Base-by-base conservation (phyloP, 805 yeast species). In the Starmerella lactis-condensi region DNA sequence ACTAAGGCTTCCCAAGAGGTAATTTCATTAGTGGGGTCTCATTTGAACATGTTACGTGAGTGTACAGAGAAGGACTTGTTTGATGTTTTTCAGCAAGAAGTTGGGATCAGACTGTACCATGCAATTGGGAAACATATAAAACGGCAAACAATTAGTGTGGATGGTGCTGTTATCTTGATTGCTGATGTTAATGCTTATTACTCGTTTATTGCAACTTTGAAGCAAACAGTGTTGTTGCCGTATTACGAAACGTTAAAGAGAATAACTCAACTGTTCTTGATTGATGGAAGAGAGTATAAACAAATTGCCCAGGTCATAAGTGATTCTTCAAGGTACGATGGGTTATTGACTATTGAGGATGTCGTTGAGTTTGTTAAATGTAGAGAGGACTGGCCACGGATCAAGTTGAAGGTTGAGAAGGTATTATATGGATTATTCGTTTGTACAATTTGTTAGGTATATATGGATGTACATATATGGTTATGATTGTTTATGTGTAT, bases 71-170 rank as follows among this genome's bases (percentile, higher is more conserved):
- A 75, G 47, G 67, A 81, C 1, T 74, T 91, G 9, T 65, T 83
- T 17, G 96, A 83, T 43, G 91, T 85, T 0, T 89, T 82, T 48
- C 89, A 83, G 44, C 93, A 83, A 48, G 98, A 89, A 46, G 72
- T 85, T 21, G 93, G 93, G 0, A 78, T 81, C 50, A 53, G 96
- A 26, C 73, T 89, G 37, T 81, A 79, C 46, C 71, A 67, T 23
- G 61, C 72, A 1, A 57, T 89, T 18, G 76, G 79, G 25, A 82
- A 79, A 48, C 68, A 76, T 35, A 61, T 89, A 34, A 79, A 82
- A 43, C 62, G 67, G 30, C 70, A 72, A 46, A 66, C 72, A 1
- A 68, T 85, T 1, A 76, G 91, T 3, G 72, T 71, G 2, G 65
- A 64, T 9, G 96, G 98, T 2, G 93, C 95, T 0, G 65, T 81